Conservation (phyloP, 768 basidiomycete genomes). For the Epithele typhae region DNA sequence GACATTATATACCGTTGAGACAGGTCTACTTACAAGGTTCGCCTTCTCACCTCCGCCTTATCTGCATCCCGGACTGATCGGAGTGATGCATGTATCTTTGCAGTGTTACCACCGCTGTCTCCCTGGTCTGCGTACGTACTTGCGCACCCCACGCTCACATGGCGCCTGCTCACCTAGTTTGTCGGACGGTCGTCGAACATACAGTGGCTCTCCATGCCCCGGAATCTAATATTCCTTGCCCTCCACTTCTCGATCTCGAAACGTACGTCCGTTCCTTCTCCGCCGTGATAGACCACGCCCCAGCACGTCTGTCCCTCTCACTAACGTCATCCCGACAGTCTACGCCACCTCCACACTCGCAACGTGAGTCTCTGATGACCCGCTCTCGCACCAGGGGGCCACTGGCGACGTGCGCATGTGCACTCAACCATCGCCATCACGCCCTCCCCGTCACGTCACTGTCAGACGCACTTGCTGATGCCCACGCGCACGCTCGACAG, state of each 20-base stretch:
- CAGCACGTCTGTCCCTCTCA: not conserved
- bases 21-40: conserved; percentile 24
- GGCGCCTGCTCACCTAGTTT: too few relatives aligned
- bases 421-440: too few relatives aligned
- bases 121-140: conserved; percentile 23
- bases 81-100: not conserved
- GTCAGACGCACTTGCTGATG: too few relatives aligned
- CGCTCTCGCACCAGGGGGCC: too few relatives aligned
- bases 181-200: not conserved
- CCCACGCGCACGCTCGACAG: conserved; percentile 10
- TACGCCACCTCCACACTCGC: conserved; percentile 26
- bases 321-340: conserved; percentile 12
- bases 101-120: conserved; percentile 21
- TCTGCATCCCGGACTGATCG: not conserved
- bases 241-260: conserved; percentile 27
- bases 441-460: too few relatives aligned
- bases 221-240: conserved; percentile 25
- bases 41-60: not conserved
- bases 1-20: conserved; percentile 26
- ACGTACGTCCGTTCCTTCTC: conserved; percentile 12
- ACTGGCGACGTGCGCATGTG: too few relatives aligned
- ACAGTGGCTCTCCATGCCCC: conserved; percentile 25
- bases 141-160: not conserved
- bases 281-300: too few relatives aligned
- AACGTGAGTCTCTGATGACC: conserved; percentile 13